These are phyloP conservation scores for Blastomyces parvus DNA, from an alignment of 2,329 filamentous ascomycete species.

Conservation along the genomic window DNA sequence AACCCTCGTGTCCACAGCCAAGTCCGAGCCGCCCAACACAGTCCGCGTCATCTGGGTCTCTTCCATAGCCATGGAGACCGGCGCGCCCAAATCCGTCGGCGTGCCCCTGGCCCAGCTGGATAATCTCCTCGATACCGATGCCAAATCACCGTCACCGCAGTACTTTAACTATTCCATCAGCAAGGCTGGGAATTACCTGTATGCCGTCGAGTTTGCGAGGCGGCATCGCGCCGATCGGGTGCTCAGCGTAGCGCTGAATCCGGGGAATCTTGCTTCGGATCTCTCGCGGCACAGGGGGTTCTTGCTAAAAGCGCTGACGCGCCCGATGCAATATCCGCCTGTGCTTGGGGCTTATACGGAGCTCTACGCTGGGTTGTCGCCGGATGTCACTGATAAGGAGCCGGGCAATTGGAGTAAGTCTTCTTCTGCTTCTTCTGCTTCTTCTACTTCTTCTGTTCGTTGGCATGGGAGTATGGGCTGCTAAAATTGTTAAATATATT, in stretches of 20 bases:
- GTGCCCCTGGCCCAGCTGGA: conserved; percentile 24
- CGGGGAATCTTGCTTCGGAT: conserved; percentile 28
- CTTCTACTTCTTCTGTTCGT: no score
- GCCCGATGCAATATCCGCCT: conserved; percentile 23
- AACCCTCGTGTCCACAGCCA: conserved; percentile 25
- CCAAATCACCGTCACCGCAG: conserved; percentile 17
- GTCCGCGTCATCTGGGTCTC: conserved; percentile 31
- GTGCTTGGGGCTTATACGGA: conserved; percentile 41
- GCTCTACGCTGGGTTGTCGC: conserved; percentile 40
- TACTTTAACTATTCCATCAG: conserved; percentile 25
- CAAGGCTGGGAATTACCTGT: conserved; percentile 31
- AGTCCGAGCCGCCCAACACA: conserved; percentile 9
- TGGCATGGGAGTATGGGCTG: no score
- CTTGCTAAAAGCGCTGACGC: conserved; percentile 16
- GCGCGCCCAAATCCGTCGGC: conserved; percentile 12
- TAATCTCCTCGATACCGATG: conserved; percentile 17
- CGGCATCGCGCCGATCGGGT: conserved; percentile 16
- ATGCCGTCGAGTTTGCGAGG: conserved; percentile 25
- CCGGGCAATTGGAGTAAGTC: conserved; percentile 13
- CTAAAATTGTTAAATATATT: no score
- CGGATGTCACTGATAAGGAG: conserved; percentile 35
- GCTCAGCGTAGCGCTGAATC: conserved; percentile 21
- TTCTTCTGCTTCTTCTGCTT: neutral
- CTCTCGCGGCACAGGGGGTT: conserved; percentile 22
- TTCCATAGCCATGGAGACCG: conserved; percentile 12